Evolutionary conservation across 225 moss, liverwort and hornwort genomes (phyloP), one percentile per base, ranked within the genome.

Genomic region (Sphagnum contortum): DNA sequence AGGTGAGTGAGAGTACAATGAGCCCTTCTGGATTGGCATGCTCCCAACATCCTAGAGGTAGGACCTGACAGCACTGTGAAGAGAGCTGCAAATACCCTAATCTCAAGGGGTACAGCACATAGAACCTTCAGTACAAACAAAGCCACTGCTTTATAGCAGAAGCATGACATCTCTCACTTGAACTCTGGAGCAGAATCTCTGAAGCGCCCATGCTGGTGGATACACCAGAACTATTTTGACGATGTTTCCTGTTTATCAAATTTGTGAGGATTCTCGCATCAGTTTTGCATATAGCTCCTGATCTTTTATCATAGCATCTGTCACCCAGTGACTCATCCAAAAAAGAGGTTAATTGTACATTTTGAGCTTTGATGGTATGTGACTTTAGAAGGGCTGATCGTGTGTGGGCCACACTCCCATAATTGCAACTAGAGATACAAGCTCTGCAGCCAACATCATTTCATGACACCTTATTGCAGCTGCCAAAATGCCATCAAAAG

Each of bases 331-430:
- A 29, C 64, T 80, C 73, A 59, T 71, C 79, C 48, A 59, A 60
- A 61, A 63, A 74, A 66, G 84, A 81, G 67, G 76, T 77, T 68
- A 76, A 9, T 13, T 87, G 73, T 55, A 89, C 79, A 73, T 79
- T 84, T 3, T 89, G 71, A 48, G 89, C 94, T 75, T 88, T 91
- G 44, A 71, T 76, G 58, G 87, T 81, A 65, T 90, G 84, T 9
- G 90, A 84, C 70, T 78, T 90, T 29, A 96, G 75, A 56, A 96
- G 89, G 6, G 92, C 89, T 60, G 73, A 69, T 44, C 90, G 95
- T 65, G 79, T 69, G 63, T 80, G 81, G 51, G 73, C 57, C 46
- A 74, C 83, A 57, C 95, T 92, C 53, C 95, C 95, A 64, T 88
- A 3, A 78, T 62, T 57, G 83, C 87, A 57, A 87, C 75, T 55